Evolutionary conservation across 345 rosid genomes (phyloP), one percentile per base, ranked within the genome.

Genomic region (Rhodamnia rubescens): DNA sequence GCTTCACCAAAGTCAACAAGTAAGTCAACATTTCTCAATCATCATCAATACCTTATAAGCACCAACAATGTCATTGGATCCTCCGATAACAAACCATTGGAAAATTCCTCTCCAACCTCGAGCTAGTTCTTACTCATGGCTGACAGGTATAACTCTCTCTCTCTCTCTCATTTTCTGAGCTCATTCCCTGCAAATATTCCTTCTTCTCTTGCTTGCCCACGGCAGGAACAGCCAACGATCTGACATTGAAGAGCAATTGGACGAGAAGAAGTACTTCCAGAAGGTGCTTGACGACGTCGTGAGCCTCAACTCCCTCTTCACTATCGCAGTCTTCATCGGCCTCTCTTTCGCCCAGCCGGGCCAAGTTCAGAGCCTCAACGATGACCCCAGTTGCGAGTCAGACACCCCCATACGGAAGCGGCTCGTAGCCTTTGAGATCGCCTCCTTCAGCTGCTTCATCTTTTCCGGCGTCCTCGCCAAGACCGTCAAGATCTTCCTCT

Each of bases 381-480:
- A 58, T 11, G 26, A 49, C 3, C 21, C 81, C 29, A 42, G 26
- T 26, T 85, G 87, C 78, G 14, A 82, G 18, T 26, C 84, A 0
- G 84, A 82, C 40, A 8, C 53, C 57, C 8, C 21, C 13, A 6
- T 58, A 16, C 6, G 84, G n/a, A 85, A 82, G 84, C 27, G 51
- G 47, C 83, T 85, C 0, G 84, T 85, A 9, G 6, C 11, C 32
- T 82, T 81, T 11, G 87, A 82, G 75, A 85, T 85, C 51, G 84
- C 87, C 22, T 85, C 87, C 32, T 85, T 85, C 84, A 81, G 87
- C 59, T 59, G 84, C 84, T 85, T 85, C 52, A 36, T 85, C 15
- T 85, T 85, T 53, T 61, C 87, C 5, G 81, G 81, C 50, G 51
- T 85, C 74, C 29, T 85, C 20, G 82, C 81, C 42, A 85, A 85